Conservation (phyloP, 2,329 filamentous ascomycete genomes). For the Alternaria gansuensis region DNA sequence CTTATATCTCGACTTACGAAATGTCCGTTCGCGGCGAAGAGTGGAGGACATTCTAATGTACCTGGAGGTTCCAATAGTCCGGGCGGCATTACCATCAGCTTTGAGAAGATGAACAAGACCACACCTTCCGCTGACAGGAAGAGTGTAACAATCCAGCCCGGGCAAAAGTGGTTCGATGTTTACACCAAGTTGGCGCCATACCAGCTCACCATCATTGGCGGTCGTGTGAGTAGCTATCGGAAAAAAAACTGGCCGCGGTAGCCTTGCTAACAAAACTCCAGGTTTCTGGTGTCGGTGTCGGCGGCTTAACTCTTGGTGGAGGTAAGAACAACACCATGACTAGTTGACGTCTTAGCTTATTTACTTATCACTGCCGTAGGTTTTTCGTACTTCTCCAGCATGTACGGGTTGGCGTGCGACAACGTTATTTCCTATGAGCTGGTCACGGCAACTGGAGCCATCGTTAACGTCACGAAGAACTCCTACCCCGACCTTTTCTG, state of each 20-base stretch:
- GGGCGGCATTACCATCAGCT: constrained; percentile 56
- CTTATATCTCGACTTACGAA: constrained; percentile 30
- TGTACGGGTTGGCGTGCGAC: constrained; percentile 41
- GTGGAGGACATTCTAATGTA: constrained; percentile 56
- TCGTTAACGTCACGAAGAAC: constrained; percentile 29
- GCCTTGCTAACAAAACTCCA: constrained; percentile 5
- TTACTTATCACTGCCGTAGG: constrained; percentile 10
- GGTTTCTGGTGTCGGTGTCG: constrained; percentile 34
- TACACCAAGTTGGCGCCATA: constrained; percentile 41
- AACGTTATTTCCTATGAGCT: constrained; percentile 50
- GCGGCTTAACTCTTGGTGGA: constrained; percentile 37
- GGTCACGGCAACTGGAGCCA: constrained; percentile 32
- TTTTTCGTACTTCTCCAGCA: constrained; percentile 40
- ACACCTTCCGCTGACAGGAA: constrained; percentile 36
- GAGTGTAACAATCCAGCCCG: constrained; percentile 44
- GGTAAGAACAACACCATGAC: constrained; percentile 16
- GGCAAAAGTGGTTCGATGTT: constrained; percentile 50
- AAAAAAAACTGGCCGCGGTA: not conserved
- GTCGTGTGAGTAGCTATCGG: constrained; percentile 32
- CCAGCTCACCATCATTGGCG: constrained; percentile 41
- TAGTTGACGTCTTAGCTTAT: not conserved
- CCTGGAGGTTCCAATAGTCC: constrained; percentile 55
- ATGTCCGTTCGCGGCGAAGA: constrained; percentile 55
- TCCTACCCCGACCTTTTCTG: constrained; percentile 54
- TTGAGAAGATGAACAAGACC: constrained; percentile 47